Evolutionary conservation across 768 basidiomycete genomes (phyloP), one percentile per base, ranked within the genome.

Genomic region (Rhizopogon roseolus): DNA sequence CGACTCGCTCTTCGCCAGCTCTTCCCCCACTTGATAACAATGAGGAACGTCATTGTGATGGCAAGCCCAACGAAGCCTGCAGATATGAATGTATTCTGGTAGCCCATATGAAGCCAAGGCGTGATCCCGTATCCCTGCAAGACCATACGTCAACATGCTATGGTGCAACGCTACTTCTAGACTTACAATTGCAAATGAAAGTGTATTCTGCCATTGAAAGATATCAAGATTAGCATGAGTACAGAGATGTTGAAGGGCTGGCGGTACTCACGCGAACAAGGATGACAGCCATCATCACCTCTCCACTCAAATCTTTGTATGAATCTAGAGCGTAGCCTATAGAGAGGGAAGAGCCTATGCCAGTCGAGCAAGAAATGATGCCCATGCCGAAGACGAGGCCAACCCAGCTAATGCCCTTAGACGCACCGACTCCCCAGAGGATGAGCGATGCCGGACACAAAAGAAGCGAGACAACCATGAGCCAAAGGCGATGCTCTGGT

Each of bases 401-500:
- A 5, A 48, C 32, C 59, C 59, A 61, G 11, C 28, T 27, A 10
- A 61, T 56, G 11, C 53, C 59, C 41, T 42, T 60, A 19, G 60
- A 61, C 10, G 60, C 60, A 22, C 60, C 60, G 10, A 61, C 55
- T 25, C 59, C 59, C 60, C 60, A 61, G 28, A 61, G 59, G 17
- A 63, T 54, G 13, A 63, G 59, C 1, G 62, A 60, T 2, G 56
- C 48, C 7, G 62, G 58, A 17, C 58, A 60, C 37, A 63, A 49
- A 25, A 59, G 7, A 11, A 60, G 37, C 4, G 62, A 63, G 17
- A 60, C 56, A 28, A 63, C 39, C 59, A 63, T 57, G n/a, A 62
- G 59, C 62, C 62, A 63, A n/a, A 63, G 56, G 14, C 62, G 58
- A 39, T 63, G 58, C 34, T 63, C 62, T 7, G 62, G 62, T 36